A percentile compares a stretch with the other conserved stretches of the same genome.
Evolutionary conservation across 305 asterid species (phyloP).

Genomic region (Fraxinus ornus): DNA sequence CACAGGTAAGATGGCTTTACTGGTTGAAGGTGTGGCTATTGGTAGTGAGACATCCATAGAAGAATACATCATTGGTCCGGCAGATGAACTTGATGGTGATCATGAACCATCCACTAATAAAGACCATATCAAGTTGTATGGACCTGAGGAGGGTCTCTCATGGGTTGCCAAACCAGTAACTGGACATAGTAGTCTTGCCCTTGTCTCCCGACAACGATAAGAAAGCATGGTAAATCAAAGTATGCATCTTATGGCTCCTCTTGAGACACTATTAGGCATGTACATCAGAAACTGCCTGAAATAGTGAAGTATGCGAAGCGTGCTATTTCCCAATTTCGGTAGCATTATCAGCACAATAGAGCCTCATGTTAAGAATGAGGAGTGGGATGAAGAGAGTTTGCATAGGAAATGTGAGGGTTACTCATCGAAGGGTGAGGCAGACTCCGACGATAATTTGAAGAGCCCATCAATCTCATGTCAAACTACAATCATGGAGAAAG

Average conservation of each 20-base stretch:
- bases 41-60: conserved; percentile 79
- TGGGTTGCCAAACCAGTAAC: conserved; percentile 80
- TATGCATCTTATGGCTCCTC: conserved; percentile 73
- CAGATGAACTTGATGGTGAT: conserved; percentile 53
- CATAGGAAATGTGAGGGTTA: conserved; percentile 66
- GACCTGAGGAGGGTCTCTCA: conserved; percentile 83
- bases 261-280: conserved; percentile 78
- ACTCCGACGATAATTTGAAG: conserved; percentile 64
- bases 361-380: conserved; percentile 49
- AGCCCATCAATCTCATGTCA: conserved; percentile 88
- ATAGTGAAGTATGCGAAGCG: conserved; percentile 74
- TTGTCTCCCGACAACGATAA: conserved; percentile 50
- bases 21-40: conserved; percentile 80
- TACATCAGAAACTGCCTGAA: conserved; percentile 77
- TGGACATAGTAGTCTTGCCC: conserved; percentile 66
- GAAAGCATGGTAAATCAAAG: conserved; percentile 65
- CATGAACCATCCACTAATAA: conserved; percentile 42
- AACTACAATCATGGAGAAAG: conserved; percentile 61
- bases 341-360: conserved; percentile 83
- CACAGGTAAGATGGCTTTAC: conserved; percentile 84
- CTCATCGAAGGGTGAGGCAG: conserved; percentile 37
- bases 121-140: conserved; percentile 67
- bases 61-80: conserved; percentile 82
- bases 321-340: conserved; percentile 91
- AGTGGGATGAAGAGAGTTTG: conserved; percentile 82